Conservation (phyloP, 2,329 filamentous ascomycete genomes). For the Canariomyces notabilis region DNA sequence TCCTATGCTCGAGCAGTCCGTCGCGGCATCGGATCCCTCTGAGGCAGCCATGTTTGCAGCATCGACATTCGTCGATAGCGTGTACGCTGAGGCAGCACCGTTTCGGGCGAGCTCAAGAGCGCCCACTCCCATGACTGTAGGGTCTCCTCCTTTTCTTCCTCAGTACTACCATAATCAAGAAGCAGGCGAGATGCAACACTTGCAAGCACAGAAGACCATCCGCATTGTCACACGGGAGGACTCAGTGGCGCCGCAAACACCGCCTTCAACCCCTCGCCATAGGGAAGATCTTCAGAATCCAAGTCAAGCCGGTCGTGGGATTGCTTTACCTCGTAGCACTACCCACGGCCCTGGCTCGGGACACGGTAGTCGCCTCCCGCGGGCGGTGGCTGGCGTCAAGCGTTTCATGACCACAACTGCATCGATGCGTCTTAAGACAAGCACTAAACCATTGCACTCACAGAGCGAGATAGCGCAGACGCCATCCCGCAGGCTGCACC, state of each 20-base stretch:
- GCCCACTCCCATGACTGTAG: slow-evolving; percentile 64
- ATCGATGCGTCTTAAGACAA: slow-evolving; percentile 39
- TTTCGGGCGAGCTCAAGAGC: slow-evolving; percentile 60
- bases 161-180: slow-evolving; percentile 35
- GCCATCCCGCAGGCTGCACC: slow-evolving; percentile 55
- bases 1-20: slow-evolving; percentile 63
- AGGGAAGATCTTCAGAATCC: no score
- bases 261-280: slow-evolving; percentile 5
- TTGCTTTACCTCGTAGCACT: slow-evolving; percentile 10
- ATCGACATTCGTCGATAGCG: slow-evolving; percentile 69
- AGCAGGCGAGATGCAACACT: not conserved
- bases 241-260: slow-evolving; percentile 18
- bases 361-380: slow-evolving; percentile 1
- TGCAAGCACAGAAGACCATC: slow-evolving; percentile 36
- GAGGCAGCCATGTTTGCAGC: slow-evolving; percentile 75
- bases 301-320: not conserved
- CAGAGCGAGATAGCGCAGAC: slow-evolving; percentile 56
- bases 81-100: slow-evolving; percentile 63
- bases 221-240: slow-evolving; percentile 38
- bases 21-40: slow-evolving; percentile 71
- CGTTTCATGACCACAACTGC: slow-evolving; percentile 43
- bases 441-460: slow-evolving; percentile 39
- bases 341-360: not conserved
- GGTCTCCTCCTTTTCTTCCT: slow-evolving; percentile 27
- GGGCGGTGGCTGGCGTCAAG: slow-evolving; percentile 23